Percentiles rank a stretch among this genome's conserved stretches.
These are phyloP conservation scores for Mycena amicta DNA, from an alignment of 768 basidiomycete genomes.

Conservation along the genomic window DNA sequence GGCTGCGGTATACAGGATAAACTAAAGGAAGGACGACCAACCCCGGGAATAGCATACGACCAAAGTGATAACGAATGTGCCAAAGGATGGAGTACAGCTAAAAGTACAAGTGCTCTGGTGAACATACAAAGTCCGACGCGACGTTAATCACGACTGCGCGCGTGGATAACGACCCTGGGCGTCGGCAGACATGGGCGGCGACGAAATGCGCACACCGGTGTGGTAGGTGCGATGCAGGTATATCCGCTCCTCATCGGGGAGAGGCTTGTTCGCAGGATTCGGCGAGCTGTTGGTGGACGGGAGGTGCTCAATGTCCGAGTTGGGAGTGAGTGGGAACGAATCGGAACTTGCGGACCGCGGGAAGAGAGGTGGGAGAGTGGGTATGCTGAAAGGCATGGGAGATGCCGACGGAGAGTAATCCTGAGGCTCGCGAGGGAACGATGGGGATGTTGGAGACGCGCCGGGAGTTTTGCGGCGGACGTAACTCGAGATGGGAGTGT, in stretches of 20 bases:
- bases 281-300: constrained; percentile 24
- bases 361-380: constrained; percentile 61
- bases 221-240: constrained; percentile 39
- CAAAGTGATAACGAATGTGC: constrained; percentile 17
- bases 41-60: constrained; percentile 19
- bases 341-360: constrained; percentile 47
- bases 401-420: constrained; percentile 40
- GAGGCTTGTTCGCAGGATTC: constrained; percentile 23
- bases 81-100: constrained; percentile 16
- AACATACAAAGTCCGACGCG: background rate
- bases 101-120: constrained; percentile 14
- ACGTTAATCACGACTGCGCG: constrained; percentile 29
- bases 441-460: constrained; percentile 68
- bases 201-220: constrained; percentile 49
- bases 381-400: constrained; percentile 60
- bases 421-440: constrained; percentile 53
- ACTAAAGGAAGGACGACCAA: constrained; percentile 16
- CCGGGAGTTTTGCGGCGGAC: constrained; percentile 80
- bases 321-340: constrained; percentile 43
- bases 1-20: background rate
- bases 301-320: constrained; percentile 35
- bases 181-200: constrained; percentile 40
- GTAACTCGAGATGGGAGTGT: constrained; percentile 79
- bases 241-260: constrained; percentile 31
- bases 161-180: constrained; percentile 28